Evolutionary conservation across 2,329 filamentous ascomycete species (phyloP), one percentile per base, ranked within the genome.

Genomic region (Calonectria leucothoes): DNA sequence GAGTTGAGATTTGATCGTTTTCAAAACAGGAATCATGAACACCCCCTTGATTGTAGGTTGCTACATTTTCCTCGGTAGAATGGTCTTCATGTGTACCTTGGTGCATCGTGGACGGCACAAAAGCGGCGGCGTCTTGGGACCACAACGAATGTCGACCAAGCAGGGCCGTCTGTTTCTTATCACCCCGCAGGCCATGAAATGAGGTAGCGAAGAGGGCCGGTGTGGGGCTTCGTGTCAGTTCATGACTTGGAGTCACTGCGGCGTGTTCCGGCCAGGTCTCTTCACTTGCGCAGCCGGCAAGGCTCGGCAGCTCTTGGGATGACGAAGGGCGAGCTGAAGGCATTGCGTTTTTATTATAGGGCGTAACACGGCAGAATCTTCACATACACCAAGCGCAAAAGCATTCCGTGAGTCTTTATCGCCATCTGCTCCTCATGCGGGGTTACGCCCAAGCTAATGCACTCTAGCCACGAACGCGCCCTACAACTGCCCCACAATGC

Each of bases 381-480:
- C n/a, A 27, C 25, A n/a, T 20, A 20, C 23, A 23, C 20, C 14
- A 29, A 25, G 35, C 51, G 29, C 37, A 48, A 55, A 59, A 61
- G 6, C 20, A 59, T 49, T 48, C 25, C 6, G 1, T 27, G n/a
- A 29, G 31, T 15, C 33, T 29, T 33, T 29, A 48, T 67, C 35
- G n/a, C 66, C 51, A 35, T 68, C 27, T n/a, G 37, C 35, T 27
- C 39, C 31, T n/a, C 39, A 61, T 69, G 66, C 52, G 49, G 68
- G 68, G 68, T 66, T 55, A 12, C 68, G 61, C 59, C 48, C 48
- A 70, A 66, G 59, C 59, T 65, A 70, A 70, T 70, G 68, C 68
- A 37, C 52, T 37, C 37, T 39, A 48, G 48, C 42, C 52, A 66
- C 42, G 49, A 52, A 35, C 59, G 23, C 68, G 68, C 68, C 68